phyloP scores from a whole-genome alignment of 371 early-diverging fungal species.

The Blakeslea trispora region DNA sequence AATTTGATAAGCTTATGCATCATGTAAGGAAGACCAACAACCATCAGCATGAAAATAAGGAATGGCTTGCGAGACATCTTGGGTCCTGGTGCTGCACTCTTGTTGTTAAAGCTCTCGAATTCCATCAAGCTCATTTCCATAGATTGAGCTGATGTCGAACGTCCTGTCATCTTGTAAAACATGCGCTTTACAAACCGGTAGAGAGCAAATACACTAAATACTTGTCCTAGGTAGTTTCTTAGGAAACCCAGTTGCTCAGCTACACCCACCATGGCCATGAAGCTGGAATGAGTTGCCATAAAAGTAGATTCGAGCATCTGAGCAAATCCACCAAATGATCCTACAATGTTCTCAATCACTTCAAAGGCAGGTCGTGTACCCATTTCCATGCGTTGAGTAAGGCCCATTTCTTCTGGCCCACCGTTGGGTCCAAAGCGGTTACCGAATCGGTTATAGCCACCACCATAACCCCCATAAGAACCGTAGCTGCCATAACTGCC shows the following conservation, averaged over 20 bases:
- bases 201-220: slow-evolving; percentile 78
- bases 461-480: slow-evolving; percentile 51
- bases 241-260: slow-evolving; percentile 95
- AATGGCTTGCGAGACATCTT: slow-evolving; percentile 71
- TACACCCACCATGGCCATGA: slow-evolving; percentile 97
- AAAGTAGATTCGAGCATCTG: slow-evolving; percentile 98
- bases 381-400: slow-evolving; percentile 85
- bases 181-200: slow-evolving; percentile 64
- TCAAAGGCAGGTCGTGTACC: slow-evolving; percentile 91
- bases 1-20: slow-evolving; percentile 86
- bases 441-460: slow-evolving; percentile 31
- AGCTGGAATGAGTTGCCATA: slow-evolving; percentile 95
- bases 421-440: slow-evolving; percentile 29
- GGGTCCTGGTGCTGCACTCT: slow-evolving; percentile 36
- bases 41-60: slow-evolving; percentile 79
- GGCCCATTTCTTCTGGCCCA: slow-evolving; percentile 59
- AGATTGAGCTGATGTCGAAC: slow-evolving; percentile 37
- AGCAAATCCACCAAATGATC: slow-evolving; percentile 95
- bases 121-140: slow-evolving; percentile 67
- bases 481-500: slow-evolving; percentile 48
- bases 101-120: slow-evolving; percentile 66
- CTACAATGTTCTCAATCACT: slow-evolving; percentile 89
- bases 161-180: slow-evolving; percentile 66
- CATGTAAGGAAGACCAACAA: slow-evolving; percentile 91
- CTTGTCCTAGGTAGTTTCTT: slow-evolving; percentile 80